phyloP scores from a whole-genome alignment of 768 basidiomycete species.

The Phlegmacium glaucopus region DNA sequence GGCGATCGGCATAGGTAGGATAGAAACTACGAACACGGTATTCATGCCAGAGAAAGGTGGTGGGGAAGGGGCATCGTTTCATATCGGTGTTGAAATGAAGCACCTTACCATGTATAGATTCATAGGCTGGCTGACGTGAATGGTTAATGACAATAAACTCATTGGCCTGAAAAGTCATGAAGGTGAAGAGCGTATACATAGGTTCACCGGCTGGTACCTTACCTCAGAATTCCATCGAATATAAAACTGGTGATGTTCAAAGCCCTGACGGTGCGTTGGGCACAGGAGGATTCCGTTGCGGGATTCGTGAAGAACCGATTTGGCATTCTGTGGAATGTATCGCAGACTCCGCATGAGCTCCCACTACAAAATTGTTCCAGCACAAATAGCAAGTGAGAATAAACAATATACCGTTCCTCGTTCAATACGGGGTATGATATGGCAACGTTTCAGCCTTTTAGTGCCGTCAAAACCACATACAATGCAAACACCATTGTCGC shows the following conservation, averaged over 20 bases:
- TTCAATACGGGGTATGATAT: neutral
- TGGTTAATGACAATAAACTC: constrained; percentile 6
- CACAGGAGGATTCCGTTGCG: constrained; percentile 4
- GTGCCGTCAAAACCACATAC: neutral
- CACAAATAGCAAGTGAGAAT: neutral
- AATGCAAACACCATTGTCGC: neutral
- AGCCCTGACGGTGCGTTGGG: neutral
- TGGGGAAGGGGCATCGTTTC: constrained; percentile 1
- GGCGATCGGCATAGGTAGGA: constrained; percentile 1
- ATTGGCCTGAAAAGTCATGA: constrained; percentile 1
- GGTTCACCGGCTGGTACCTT: neutral
- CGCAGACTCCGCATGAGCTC: neutral
- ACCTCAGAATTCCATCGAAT: constrained; percentile 3
- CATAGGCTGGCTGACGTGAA: neutral
- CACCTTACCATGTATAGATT: constrained; percentile 2
- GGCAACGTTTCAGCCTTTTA: neutral
- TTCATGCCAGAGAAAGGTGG: constrained; percentile 6
- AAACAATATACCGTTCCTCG: neutral
- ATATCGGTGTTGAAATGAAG: constrained; percentile 1
- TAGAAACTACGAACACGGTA: constrained; percentile 2
- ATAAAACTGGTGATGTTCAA: constrained; percentile 1
- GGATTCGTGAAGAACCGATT: constrained; percentile 1
- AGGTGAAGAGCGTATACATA: too few species aligned
- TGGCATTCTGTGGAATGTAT: constrained; percentile 1
- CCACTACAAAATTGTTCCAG: constrained; percentile 3